Conservation (phyloP, 768 basidiomycete species). For the Vararia minispora region DNA sequence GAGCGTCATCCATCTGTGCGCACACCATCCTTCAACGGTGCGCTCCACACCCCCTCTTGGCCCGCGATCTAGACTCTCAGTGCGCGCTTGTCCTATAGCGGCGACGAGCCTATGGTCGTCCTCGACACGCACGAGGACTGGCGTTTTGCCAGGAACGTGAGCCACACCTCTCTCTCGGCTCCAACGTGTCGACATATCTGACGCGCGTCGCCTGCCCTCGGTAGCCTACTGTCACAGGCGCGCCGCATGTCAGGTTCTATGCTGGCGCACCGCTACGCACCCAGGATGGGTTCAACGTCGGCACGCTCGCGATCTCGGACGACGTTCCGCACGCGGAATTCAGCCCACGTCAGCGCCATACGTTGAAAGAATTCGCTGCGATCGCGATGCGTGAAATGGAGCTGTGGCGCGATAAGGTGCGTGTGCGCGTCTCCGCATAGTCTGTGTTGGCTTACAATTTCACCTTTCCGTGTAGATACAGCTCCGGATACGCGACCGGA, state of each 20-base stretch:
- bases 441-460: not conserved
- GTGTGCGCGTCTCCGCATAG: constrained; percentile 1
- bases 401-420: constrained; percentile 86
- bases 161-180: constrained; percentile 16
- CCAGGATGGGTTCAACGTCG: constrained; percentile 83
- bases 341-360: constrained; percentile 79
- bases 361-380: constrained; percentile 90
- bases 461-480: constrained; percentile 54
- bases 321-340: constrained; percentile 78
- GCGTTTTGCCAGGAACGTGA: constrained; percentile 78
- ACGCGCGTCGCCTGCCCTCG: not conserved
- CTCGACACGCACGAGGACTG: constrained; percentile 75
- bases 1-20: constrained; percentile 67
- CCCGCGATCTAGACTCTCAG: not conserved
- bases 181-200: not conserved
- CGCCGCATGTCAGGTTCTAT: constrained; percentile 74
- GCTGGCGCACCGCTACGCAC: constrained; percentile 87
- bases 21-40: constrained; percentile 78
- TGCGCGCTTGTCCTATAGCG: constrained; percentile 28
- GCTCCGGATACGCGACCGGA: constrained; percentile 79
- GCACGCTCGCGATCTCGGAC: constrained; percentile 79
- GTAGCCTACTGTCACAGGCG: constrained; percentile 60
- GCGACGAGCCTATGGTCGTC: constrained; percentile 81
- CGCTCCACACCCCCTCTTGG: not conserved
- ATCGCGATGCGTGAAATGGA: constrained; percentile 95